A percentile compares a stretch with the other conserved stretches of the same genome.
Evolutionary conservation across 2,329 filamentous ascomycete species (phyloP).

Genomic region (Epichloe aotearoae): DNA sequence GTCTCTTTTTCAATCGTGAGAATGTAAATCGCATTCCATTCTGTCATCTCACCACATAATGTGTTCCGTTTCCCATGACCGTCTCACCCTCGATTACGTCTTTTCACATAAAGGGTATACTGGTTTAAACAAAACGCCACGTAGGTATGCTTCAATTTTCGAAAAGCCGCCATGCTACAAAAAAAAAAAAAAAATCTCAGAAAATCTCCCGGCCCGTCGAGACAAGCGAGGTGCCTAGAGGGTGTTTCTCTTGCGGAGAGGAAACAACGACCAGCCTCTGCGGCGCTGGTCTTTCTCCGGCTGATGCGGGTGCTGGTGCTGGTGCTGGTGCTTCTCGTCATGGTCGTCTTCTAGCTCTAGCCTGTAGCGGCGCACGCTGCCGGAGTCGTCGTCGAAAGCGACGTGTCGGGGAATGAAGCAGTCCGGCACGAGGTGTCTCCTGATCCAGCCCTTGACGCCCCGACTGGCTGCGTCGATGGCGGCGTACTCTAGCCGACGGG

Average conservation of each 20-base stretch:
- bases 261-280: constrained; percentile 18
- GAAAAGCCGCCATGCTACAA: constrained; percentile 11
- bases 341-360: constrained; percentile 39
- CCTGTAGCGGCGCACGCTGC: constrained; percentile 50
- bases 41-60: too few species aligned
- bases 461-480: constrained; percentile 50
- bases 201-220: neutral
- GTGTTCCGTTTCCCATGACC: too few species aligned
- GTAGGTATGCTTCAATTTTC: neutral
- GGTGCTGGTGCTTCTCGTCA: constrained; percentile 12
- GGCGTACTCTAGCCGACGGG: constrained; percentile 49
- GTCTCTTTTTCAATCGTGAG: too few species aligned
- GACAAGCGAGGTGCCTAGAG: neutral
- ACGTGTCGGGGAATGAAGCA: constrained; percentile 43
- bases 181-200: neutral
- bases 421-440: constrained; percentile 43
- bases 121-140: too few species aligned
- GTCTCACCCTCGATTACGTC: too few species aligned
- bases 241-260: constrained; percentile 14
- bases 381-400: constrained; percentile 47
- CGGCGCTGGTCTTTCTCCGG: constrained; percentile 7
- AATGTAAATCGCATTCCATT: too few species aligned
- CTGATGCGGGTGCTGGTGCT: constrained; percentile 4
- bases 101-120: neutral
- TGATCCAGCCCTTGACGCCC: constrained; percentile 47